A percentile compares a stretch with the other conserved stretches of the same genome.
These are phyloP conservation scores for Vaccinium corymbosum DNA, from an alignment of 148 eudicot species.

Conservation along the genomic window DNA sequence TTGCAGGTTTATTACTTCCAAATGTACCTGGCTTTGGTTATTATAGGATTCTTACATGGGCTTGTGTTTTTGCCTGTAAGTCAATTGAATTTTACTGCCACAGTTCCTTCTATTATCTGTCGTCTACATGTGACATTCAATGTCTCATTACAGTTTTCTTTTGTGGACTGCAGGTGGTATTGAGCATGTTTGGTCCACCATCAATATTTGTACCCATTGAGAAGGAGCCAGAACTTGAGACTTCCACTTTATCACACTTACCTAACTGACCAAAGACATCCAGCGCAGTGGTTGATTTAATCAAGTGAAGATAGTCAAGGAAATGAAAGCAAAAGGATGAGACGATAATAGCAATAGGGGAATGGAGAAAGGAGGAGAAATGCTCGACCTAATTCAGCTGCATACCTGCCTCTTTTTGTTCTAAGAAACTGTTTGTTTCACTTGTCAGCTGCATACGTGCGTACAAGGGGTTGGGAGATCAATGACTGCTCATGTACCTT, in stretches of 20 bases:
- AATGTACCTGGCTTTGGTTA: constrained; percentile 65
- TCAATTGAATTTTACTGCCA: not conserved
- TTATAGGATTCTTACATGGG: constrained; percentile 72
- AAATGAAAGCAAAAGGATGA: not conserved
- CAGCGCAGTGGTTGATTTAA: not conserved
- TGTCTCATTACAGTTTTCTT: not conserved
- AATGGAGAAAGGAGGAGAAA: not conserved
- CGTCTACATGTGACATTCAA: not conserved
- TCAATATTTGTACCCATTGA: constrained; percentile 25
- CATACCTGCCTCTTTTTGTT: not conserved
- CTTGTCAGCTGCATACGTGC: not conserved
- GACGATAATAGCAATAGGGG: not conserved
- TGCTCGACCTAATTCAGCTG: not conserved
- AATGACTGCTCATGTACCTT: not conserved
- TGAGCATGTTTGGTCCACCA: constrained; percentile 62
- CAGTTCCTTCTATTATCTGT: not conserved
- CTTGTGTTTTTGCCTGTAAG: constrained; percentile 71
- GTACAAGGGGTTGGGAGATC: not conserved
- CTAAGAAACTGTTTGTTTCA: not conserved
- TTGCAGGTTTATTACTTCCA: constrained; percentile 74
- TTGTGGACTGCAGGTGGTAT: constrained; percentile 49
- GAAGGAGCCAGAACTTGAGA: constrained; percentile 15
- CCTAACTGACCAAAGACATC: not conserved
- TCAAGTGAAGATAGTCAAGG: not conserved
- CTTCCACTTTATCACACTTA: not conserved